phyloP scores from a whole-genome alignment of 768 basidiomycete species.

The Favolaschia claudopus region DNA sequence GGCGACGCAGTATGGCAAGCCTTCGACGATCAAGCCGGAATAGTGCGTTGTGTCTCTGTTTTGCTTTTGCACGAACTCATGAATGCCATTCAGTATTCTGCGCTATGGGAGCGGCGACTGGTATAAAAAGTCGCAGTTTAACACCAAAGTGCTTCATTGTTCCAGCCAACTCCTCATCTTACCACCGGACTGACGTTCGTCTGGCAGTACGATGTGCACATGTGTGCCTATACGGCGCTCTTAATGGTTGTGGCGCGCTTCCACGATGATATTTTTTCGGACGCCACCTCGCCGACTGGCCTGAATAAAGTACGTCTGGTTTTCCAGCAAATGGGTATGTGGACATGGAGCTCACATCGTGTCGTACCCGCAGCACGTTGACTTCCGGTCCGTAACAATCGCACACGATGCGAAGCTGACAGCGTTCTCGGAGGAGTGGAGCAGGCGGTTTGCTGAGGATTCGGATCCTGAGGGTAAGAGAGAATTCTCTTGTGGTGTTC shows the following conservation, averaged over 20 bases:
- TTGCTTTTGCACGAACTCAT: background rate
- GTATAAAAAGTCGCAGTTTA: slow-evolving; percentile 75
- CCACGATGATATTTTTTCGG: slow-evolving; percentile 81
- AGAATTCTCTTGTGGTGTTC: background rate
- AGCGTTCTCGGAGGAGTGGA: slow-evolving; percentile 73
- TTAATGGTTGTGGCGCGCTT: slow-evolving; percentile 76
- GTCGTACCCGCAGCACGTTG: slow-evolving; percentile 53
- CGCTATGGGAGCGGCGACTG: slow-evolving; percentile 71
- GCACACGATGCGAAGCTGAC: slow-evolving; percentile 65
- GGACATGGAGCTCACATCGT: slow-evolving; percentile 11
- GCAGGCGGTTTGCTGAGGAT: slow-evolving; percentile 60
- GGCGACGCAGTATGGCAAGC: slow-evolving; percentile 90
- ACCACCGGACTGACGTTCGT: background rate
- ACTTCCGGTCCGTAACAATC: slow-evolving; percentile 72
- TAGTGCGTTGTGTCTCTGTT: slow-evolving; percentile 52
- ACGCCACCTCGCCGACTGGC: slow-evolving; percentile 70
- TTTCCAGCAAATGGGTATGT: background rate
- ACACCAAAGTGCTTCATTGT: slow-evolving; percentile 53
- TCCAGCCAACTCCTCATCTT: slow-evolving; percentile 9
- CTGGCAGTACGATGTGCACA: slow-evolving; percentile 72
- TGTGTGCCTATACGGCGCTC: slow-evolving; percentile 76
- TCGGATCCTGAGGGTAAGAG: slow-evolving; percentile 64
- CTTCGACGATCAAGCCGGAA: slow-evolving; percentile 88
- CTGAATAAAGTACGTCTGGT: slow-evolving; percentile 64
- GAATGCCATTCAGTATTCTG: slow-evolving; percentile 55